Percentiles rank a stretch among this genome's conserved stretches.
These are phyloP conservation scores for Zalerion maritima DNA, from an alignment of 495 filamentous ascomycete species.

Conservation along the genomic window DNA sequence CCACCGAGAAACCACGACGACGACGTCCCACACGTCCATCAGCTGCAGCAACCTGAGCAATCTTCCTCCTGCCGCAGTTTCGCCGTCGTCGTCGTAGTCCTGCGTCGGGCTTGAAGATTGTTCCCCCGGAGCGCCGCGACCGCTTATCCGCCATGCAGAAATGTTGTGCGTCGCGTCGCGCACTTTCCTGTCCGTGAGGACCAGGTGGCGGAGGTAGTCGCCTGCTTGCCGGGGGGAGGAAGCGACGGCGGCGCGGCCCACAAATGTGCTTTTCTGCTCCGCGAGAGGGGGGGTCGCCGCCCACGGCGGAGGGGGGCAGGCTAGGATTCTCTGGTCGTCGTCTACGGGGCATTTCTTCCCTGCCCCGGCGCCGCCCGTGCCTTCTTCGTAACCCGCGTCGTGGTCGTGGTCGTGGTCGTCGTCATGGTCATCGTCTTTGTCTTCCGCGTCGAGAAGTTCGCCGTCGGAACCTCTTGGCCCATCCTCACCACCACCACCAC, in stretches of 20 bases:
- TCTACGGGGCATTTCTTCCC: conserved; percentile 4
- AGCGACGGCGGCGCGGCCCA: conserved; percentile 60
- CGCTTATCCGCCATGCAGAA: conserved; percentile 43
- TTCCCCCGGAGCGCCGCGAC: conserved; percentile 18
- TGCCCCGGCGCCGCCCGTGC: conserved; percentile 1
- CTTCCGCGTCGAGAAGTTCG: conserved; percentile 3
- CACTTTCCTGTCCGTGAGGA: conserved; percentile 66
- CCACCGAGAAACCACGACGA: conserved; percentile 93
- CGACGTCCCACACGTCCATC: conserved; percentile 84
- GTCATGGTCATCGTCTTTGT: conserved; percentile 8
- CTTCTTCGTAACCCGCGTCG: conserved; percentile 2
- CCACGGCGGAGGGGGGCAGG: conserved; percentile 44
- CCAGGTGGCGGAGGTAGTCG: conserved; percentile 52
- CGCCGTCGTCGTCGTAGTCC: conserved; percentile 92
- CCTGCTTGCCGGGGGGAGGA: conserved; percentile 52
- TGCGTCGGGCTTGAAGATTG: too few relatives aligned
- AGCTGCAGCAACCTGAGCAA: conserved; percentile 80
- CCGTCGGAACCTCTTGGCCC: background rate
- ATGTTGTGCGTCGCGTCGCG: conserved; percentile 89
- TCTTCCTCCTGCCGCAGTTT: conserved; percentile 81
- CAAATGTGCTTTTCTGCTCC: conserved; percentile 79
- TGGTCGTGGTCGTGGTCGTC: conserved; percentile 7
- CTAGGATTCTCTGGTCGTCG: conserved; percentile 1
- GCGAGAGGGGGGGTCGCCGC: conserved; percentile 50
- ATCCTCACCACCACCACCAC: conserved; percentile 7